Conservation (phyloP, 2,329 filamentous ascomycete species). For the Zasmidium citrigriseum region DNA sequence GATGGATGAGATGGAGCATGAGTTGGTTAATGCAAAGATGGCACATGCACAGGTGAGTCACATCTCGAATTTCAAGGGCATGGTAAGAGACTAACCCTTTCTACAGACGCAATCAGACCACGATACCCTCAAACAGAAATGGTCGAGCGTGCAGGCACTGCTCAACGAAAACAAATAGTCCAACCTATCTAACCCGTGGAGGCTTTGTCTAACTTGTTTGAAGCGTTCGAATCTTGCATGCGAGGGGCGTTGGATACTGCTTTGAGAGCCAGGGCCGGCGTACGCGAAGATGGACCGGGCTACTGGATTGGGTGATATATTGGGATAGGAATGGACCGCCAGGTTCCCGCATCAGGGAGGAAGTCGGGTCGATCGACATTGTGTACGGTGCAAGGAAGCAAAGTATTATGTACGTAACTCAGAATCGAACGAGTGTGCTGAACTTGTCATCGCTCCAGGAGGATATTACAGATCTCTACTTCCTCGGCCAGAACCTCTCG, state of each 20-base stretch:
- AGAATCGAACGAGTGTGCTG: too few species aligned
- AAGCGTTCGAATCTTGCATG: not conserved
- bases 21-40: conserved; percentile 92
- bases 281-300: too few species aligned
- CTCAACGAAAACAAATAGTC: conserved; percentile 32
- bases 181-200: not conserved
- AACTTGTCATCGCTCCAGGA: too few species aligned
- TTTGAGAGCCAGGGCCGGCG: too few species aligned
- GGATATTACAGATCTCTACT: too few species aligned
- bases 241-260: not conserved
- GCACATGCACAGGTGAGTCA: conserved; percentile 83
- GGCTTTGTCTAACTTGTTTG: not conserved
- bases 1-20: conserved; percentile 86
- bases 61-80: not conserved
- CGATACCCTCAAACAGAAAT: conserved; percentile 51
- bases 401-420: not conserved
- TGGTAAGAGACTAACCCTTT: conserved; percentile 11
- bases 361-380: not conserved
- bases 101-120: conserved; percentile 50
- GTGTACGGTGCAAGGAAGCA: not conserved
- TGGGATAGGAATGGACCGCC: too few species aligned
- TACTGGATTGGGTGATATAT: too few species aligned
- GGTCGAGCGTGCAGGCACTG: conserved; percentile 49
- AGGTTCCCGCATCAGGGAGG: too few species aligned
- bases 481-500: conserved; percentile 1